Evolutionary conservation across 129 eudicot species (phyloP), one percentile per base, ranked within the genome.

Genomic region (Kitagawia praeruptora): DNA sequence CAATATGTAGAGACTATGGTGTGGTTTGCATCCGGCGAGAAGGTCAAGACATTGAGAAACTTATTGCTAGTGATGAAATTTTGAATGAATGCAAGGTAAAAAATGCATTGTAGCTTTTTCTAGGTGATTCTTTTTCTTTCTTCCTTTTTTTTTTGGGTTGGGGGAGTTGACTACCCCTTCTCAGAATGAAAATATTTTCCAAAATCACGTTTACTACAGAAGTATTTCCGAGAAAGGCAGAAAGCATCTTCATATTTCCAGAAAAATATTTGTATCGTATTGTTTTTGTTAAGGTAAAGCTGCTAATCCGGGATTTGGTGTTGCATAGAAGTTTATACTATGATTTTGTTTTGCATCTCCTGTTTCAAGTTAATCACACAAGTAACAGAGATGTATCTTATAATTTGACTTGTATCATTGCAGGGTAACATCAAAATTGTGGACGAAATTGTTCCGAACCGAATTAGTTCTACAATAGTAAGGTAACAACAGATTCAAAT

Each of bases 1-100:
- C 82, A 56, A 90, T 95, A 84, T 86, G 88, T 81, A 86, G 88
- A 85, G 97, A 95, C 87, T 95, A 86, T 75, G 98, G 97, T 46
- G 87, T 95, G 70, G 96, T 90, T 77, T 95, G 98, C 78, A 89
- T 95, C 25, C 91, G 97, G 2, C 88, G 98, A 85, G 96, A 84
- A 81, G 96, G 96, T 45, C 97, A 90, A 79, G 90, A 95, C 81
- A 88, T 92, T 75, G 92, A 95, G 58, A 84, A 85, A 81, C 82
- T 95, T 48, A 86, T 92, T 72, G 80, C 80, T 4, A 77, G 44
- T 66, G 88, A 89, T 79, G 85, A 85, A 69, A 92, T 92, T 58
- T 61, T 92, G 87, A 83, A 80, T 4, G 89, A 90, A 70, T 84
- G 84, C 86, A 88, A 85, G 92, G 98, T 90, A 86, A 66, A 61